Conservation (phyloP, 2,329 filamentous ascomycete species). For the Chaetoscypha palmicola region DNA sequence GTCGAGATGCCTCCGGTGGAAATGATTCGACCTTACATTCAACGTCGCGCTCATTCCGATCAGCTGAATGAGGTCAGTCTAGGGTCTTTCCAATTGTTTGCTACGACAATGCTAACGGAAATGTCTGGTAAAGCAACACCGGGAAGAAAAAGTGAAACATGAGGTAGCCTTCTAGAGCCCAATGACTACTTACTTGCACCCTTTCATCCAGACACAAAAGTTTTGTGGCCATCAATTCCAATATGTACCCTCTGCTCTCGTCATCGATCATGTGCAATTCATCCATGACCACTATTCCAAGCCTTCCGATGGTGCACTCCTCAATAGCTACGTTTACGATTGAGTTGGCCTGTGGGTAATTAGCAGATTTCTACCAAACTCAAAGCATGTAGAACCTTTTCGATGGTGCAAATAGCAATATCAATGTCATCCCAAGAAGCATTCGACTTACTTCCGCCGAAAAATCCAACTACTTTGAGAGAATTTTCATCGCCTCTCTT, state of each 20-base stretch:
- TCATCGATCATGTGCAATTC: constrained; percentile 81
- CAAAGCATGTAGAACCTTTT: constrained; percentile 49
- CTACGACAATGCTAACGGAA: too few species aligned
- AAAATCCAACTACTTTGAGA: constrained; percentile 64
- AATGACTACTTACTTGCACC: constrained; percentile 47
- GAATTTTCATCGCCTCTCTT: constrained; percentile 49
- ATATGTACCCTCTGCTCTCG: constrained; percentile 66
- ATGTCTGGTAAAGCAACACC: too few species aligned
- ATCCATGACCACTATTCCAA: constrained; percentile 64
- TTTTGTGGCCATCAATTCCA: constrained; percentile 70
- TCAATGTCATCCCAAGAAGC: constrained; percentile 68
- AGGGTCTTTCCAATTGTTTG: too few species aligned
- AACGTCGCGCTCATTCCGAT: constrained; percentile 76
- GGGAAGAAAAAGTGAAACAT: too few species aligned
- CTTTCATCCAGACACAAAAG: constrained; percentile 59
- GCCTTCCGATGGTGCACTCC: constrained; percentile 54
- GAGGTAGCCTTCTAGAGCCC: too few species aligned
- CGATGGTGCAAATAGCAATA: constrained; percentile 71
- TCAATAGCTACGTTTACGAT: constrained; percentile 68
- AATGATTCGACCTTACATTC: constrained; percentile 41
- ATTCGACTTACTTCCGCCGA: constrained; percentile 63
- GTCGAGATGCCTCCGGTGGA: neutral
- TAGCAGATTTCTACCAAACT: neutral
- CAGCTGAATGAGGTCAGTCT: constrained; percentile 1
- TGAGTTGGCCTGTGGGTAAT: constrained; percentile 56